Conservation (phyloP, 257 asterid species). For the Jasminum sambac region DNA sequence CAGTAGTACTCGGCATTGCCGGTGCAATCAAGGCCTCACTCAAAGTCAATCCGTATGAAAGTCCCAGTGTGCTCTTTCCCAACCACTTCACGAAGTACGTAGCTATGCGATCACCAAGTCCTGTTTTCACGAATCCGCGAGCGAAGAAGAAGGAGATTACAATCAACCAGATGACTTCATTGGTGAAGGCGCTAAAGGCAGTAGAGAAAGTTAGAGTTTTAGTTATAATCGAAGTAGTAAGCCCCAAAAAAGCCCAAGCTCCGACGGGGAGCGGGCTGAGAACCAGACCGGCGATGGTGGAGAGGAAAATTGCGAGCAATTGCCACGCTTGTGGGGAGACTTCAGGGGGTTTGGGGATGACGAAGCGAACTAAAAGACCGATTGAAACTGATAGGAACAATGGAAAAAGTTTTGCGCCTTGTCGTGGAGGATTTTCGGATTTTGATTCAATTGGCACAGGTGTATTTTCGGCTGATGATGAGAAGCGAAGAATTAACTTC, state of each 20-base stretch:
- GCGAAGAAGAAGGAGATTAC: conserved; percentile 93
- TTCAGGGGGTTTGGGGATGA: conserved; percentile 70
- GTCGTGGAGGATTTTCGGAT: conserved; percentile 30
- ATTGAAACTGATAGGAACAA: conserved; percentile 59
- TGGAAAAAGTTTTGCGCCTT: conserved; percentile 73
- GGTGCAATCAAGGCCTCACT: conserved; percentile 95
- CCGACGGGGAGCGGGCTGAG: conserved; percentile 88
- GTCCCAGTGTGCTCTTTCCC: conserved; percentile 89
- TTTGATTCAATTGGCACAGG: conserved; percentile 33
- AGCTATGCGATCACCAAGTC: conserved; percentile 86
- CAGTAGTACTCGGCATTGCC: conserved; percentile 98
- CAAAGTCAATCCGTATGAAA: conserved; percentile 84
- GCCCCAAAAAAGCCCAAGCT: conserved; percentile 92
- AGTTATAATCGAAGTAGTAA: conserved; percentile 68
- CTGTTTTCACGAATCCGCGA: conserved; percentile 92
- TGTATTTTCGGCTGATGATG: conserved; percentile 31
- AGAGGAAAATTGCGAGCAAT: conserved; percentile 71
- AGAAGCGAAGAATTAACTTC: conserved; percentile 7
- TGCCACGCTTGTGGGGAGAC: conserved; percentile 92
- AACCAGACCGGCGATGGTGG: conserved; percentile 88
- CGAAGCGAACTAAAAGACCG: conserved; percentile 65
- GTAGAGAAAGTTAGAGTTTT: conserved; percentile 62
- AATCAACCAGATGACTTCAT: conserved; percentile 88
- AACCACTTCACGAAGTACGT: conserved; percentile 84
- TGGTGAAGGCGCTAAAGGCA: conserved; percentile 86